Base-by-base conservation (phyloP, 306 rosid species). In the Casuarina cunninghamiana region DNA sequence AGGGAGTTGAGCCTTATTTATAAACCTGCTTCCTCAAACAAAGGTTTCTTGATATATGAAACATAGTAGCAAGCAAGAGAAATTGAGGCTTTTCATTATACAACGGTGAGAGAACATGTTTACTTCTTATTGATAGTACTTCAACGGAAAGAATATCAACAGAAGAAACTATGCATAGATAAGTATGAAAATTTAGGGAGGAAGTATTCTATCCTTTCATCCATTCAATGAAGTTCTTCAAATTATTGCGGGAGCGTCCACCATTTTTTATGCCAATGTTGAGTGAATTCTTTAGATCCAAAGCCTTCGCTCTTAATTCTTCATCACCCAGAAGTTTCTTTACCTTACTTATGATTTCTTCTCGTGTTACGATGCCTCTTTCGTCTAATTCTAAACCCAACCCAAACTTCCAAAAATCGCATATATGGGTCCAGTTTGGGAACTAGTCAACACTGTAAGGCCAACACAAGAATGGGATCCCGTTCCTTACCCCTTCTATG, bases 361-460 rank as follows among this genome's bases (percentile, higher is more conserved):
- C 73, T 39, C 53, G 53, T 10, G 62, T 69, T 57, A 90, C 43
- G 11, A 86, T 71, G 72, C 89, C 91, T 48, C 66, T 81, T 72
- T 49, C 78, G 63, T 90, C 78, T 74, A 2, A 21, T 6, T 83
- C 53, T 32, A 26, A 26, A 26, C 32, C 32, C 32, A 26, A 26
- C 32, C 32, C 32, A 26, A 26, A 0, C 32, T 0, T 26, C 32
- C 32, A 26, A 26, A 26, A 26, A 26, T 26, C 32, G 32, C 32
- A 26, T 26, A 26, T 26, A 90, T 85, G 88, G 73, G 86, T 84
- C 80, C 76, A 79, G 13, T 93, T 88, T 0, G 82, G 45, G 62
- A 93, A 87, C 62, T 93, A 93, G 67, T 93, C 91, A 13, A 89
- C 94, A 57, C 86, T 85, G 46, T 84, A 84, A 32, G 97, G 97